Evolutionary conservation across 2,329 filamentous ascomycete species (phyloP).

Genomic region (Teratosphaeria zuluensis): DNA sequence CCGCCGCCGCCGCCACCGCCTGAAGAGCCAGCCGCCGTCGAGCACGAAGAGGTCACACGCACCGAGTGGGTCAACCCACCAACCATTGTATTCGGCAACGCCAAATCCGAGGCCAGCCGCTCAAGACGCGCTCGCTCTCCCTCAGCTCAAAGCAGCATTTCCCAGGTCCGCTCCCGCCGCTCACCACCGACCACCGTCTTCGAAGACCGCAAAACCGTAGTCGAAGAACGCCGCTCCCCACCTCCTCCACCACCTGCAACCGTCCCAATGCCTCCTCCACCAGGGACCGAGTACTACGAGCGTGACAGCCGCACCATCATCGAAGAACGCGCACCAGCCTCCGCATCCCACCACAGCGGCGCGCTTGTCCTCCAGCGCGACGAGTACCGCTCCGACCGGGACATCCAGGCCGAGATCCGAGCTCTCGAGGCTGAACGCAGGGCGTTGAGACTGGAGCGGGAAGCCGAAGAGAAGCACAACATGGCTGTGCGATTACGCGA

Average conservation of each 20-base stretch:
- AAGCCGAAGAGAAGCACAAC: slow-evolving; percentile 34
- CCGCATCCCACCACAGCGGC: slow-evolving; percentile 7
- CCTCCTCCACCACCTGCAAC: slow-evolving; percentile 7
- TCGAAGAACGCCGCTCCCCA: slow-evolving; percentile 20
- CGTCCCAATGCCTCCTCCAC: slow-evolving; percentile 8
- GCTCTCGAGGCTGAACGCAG: slow-evolving; percentile 58
- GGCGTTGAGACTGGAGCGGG: slow-evolving; percentile 48
- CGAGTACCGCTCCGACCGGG: slow-evolving; percentile 42
- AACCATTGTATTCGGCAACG: slow-evolving; percentile 16
- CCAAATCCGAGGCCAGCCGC: slow-evolving; percentile 7
- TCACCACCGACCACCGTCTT: slow-evolving; percentile 16
- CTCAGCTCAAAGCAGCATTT: slow-evolving; percentile 17
- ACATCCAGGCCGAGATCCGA: slow-evolving; percentile 64
- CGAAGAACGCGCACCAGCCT: slow-evolving; percentile 18
- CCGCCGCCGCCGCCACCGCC: not conserved
- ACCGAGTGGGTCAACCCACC: slow-evolving; percentile 32
- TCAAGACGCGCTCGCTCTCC: slow-evolving; percentile 17
- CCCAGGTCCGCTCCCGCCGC: slow-evolving; percentile 10
- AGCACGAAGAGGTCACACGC: slow-evolving; percentile 25
- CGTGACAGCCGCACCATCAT: slow-evolving; percentile 19
- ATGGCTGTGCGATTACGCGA: slow-evolving; percentile 35
- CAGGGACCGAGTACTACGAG: slow-evolving; percentile 18
- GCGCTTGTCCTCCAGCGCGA: slow-evolving; percentile 41
- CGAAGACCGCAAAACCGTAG: slow-evolving; percentile 20
- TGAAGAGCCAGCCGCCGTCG: slow-evolving; percentile 12